These are phyloP conservation scores for Monosporozyma aquatica DNA, from an alignment of 805 yeast species.

Conservation along the genomic window DNA sequence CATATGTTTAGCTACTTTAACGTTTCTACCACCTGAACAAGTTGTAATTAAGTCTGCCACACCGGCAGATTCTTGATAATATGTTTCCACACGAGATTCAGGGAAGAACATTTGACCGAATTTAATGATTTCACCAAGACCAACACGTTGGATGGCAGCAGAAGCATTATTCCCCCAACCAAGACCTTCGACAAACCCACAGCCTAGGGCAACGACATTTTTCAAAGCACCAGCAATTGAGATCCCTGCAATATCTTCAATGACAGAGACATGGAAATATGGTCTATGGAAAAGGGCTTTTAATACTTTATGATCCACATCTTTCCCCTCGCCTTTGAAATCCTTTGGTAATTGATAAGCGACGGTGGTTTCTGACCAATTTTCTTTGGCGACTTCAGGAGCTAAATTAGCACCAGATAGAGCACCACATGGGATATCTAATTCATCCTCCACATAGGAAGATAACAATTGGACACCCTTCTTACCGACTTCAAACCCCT, in stretches of 20 bases:
- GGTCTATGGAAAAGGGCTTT: slow-evolving; percentile 91
- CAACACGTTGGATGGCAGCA: slow-evolving; percentile 95
- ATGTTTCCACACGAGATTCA: slow-evolving; percentile 63
- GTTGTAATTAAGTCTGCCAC: slow-evolving; percentile 97
- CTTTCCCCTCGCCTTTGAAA: slow-evolving; percentile 36
- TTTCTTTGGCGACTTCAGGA: slow-evolving; percentile 89
- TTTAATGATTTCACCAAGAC: slow-evolving; percentile 79
- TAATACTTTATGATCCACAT: slow-evolving; percentile 59
- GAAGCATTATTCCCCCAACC: slow-evolving; percentile 99
- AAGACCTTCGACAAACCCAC: slow-evolving; percentile 93
- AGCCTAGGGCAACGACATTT: slow-evolving; percentile 91
- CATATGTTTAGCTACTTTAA: slow-evolving; percentile 79
- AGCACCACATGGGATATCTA: slow-evolving; percentile 91
- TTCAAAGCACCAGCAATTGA: slow-evolving; percentile 95
- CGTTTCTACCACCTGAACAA: slow-evolving; percentile 96
- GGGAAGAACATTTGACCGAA: slow-evolving; percentile 81
- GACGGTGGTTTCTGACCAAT: slow-evolving; percentile 96
- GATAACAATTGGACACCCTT: slow-evolving; percentile 80
- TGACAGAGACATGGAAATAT: slow-evolving; percentile 92
- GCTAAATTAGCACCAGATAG: slow-evolving; percentile 96
- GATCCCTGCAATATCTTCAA: slow-evolving; percentile 91
- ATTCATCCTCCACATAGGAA: slow-evolving; percentile 64
- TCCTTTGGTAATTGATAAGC: slow-evolving; percentile 75
- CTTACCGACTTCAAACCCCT: slow-evolving; percentile 85
- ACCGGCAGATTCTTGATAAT: slow-evolving; percentile 91